These are phyloP conservation scores for Panaeolus papilionaceus DNA, from an alignment of 768 basidiomycete genomes.

Conservation along the genomic window DNA sequence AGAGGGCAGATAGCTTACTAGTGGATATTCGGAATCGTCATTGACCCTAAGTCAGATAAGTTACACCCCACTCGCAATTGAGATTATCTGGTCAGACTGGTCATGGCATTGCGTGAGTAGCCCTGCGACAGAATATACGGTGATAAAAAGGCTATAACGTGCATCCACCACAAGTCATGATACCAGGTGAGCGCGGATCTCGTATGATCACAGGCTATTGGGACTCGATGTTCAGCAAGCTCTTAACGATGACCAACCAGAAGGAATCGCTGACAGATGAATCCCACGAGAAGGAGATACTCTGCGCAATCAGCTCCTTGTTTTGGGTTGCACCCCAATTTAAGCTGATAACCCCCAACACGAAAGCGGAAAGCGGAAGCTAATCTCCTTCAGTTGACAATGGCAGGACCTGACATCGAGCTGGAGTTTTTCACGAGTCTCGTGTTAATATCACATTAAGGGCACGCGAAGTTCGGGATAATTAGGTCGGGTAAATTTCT, in stretches of 20 bases:
- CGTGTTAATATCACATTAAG: neutral
- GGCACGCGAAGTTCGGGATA: constrained; percentile 12
- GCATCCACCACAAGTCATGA: no score
- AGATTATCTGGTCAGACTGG: no score
- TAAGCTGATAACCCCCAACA: neutral
- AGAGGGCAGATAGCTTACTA: no score
- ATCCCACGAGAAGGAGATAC: constrained; percentile 10
- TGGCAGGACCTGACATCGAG: constrained; percentile 2
- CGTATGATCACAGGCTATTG: neutral
- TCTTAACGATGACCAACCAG: neutral
- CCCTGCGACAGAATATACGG: no score
- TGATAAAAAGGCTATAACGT: no score
- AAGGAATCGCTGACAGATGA: neutral
- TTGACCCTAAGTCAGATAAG: no score
- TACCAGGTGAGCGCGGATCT: no score
- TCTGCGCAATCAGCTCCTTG: neutral
- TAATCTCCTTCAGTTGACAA: constrained; percentile 13
- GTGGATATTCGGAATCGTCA: no score
- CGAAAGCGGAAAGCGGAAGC: constrained; percentile 8
- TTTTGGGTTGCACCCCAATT: constrained; percentile 6
- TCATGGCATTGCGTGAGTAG: no score
- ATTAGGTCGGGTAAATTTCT: neutral
- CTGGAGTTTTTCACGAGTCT: neutral
- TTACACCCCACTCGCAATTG: no score
- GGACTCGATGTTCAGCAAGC: neutral